Conservation (phyloP, 73 alveolate species). For the Symbiodinium natans region DNA sequence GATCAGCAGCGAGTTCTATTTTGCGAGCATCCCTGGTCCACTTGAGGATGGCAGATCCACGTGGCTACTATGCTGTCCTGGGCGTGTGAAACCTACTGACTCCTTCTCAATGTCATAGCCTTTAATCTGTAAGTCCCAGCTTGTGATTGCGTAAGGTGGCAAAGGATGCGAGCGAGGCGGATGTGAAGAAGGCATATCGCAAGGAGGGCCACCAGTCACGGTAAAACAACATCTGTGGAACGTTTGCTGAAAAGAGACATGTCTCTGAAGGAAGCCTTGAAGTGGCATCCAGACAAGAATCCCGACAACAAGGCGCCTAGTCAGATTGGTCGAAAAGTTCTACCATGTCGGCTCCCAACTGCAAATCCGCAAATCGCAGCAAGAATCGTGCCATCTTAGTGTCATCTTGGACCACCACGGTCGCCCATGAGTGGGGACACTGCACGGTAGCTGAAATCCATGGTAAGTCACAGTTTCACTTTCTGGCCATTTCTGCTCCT, state of each 20-base stretch:
- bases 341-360: too few relatives aligned
- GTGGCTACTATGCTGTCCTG: constrained; percentile 58
- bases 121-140: too few relatives aligned
- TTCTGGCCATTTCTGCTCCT: too few relatives aligned
- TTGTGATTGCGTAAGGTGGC: not conserved
- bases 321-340: not conserved
- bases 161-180: constrained; percentile 47
- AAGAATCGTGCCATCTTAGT: too few relatives aligned
- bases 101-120: not conserved
- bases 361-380: too few relatives aligned
- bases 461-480: not conserved
- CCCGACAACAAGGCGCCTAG: constrained; percentile 57
- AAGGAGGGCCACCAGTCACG: not conserved
- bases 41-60: not conserved
- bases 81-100: not conserved
- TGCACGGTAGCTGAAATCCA: too few relatives aligned
- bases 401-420: too few relatives aligned
- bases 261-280: constrained; percentile 44
- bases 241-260: not conserved
- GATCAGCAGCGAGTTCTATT: too few relatives aligned
- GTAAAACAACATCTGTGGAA: not conserved
- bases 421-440: too few relatives aligned
- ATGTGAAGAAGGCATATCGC: constrained; percentile 53
- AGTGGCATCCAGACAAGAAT: constrained; percentile 78
- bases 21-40: too few relatives aligned